Conservation (phyloP, 345 rosid species). For the Tarenaya hassleriana region DNA sequence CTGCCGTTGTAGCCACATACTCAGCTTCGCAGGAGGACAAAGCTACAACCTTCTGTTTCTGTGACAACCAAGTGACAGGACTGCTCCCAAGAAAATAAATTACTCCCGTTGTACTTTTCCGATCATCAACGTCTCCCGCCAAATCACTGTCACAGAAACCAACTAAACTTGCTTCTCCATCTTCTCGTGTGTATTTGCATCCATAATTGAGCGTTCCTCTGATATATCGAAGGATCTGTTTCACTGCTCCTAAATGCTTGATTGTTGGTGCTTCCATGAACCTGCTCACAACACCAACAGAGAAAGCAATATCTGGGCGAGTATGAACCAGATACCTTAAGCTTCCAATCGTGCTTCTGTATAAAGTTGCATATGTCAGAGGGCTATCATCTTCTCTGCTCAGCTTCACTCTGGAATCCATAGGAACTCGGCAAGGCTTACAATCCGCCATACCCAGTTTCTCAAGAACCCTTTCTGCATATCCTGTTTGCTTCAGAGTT, state of each 20-base stretch:
- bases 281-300: not conserved
- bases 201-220: not conserved
- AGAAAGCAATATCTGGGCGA: not conserved
- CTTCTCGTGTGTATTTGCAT: not conserved
- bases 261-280: not conserved
- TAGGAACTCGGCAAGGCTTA: not conserved
- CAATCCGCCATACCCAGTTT: not conserved
- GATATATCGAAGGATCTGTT: not conserved
- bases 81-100: no score
- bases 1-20: not conserved
- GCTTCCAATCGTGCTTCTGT: not conserved
- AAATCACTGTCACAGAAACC: no score
- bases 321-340: no score
- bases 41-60: no score
- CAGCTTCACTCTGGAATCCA: not conserved
- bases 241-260: not conserved
- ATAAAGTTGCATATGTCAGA: accelerated
- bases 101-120: no score
- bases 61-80: no score
- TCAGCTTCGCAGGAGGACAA: no score
- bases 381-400: not conserved
- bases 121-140: no score
- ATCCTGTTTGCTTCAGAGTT: not conserved
- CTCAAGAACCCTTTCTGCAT: not conserved
- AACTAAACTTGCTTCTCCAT: not conserved